Evolutionary conservation across 2,329 filamentous ascomycete species (phyloP), one percentile per base, ranked within the genome.

Genomic region (Tetracladium maxilliforme): DNA sequence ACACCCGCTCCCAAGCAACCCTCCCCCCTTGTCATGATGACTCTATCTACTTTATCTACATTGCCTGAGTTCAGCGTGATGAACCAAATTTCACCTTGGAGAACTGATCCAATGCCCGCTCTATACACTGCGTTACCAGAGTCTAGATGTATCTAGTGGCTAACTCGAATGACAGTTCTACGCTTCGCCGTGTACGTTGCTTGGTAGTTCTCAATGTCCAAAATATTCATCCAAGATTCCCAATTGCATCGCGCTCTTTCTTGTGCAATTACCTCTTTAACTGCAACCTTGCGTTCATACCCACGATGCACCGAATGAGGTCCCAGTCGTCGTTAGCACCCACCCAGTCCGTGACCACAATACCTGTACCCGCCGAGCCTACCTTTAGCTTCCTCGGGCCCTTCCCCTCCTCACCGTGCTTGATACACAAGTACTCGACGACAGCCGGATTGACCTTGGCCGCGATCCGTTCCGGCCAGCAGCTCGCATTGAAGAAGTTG

Each of bases 291-390:
- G 77, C 69, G 46, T 98, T 98, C 82, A 92, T 86, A 6, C 81
- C 86, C 6, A 95, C 75, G 39, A 94, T 76, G 49, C 81, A 80
- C 34, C 75, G 68, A 18, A 92, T 70, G 27, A 95, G 51, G 53
- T 94, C 84, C 87, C 87, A 98, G 51, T 95, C 79, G 1, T 76
- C 84, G 33, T 74, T 64, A 32, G 73, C 59, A 3, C 90, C 90
- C 25, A 94, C 86, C 81, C 81, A 94, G 50, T 98, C 90, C 33
- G 79, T 90, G 14, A 95, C 77, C 22, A 95, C 73, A 30, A 95
- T 71, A 4, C 90, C 90, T 2, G 86, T 92, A 6, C 71, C 66
- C 15, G 78, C 84, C 41, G 83, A 73, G 2, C 77, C 73, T 17
- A 73, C 56, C n/a, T n/a, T n/a, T n/a, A n/a, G n/a, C n/a, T n/a